Evolutionary conservation across 2,329 filamentous ascomycete species (phyloP).

Genomic region (Penicillium sclerotigenum): DNA sequence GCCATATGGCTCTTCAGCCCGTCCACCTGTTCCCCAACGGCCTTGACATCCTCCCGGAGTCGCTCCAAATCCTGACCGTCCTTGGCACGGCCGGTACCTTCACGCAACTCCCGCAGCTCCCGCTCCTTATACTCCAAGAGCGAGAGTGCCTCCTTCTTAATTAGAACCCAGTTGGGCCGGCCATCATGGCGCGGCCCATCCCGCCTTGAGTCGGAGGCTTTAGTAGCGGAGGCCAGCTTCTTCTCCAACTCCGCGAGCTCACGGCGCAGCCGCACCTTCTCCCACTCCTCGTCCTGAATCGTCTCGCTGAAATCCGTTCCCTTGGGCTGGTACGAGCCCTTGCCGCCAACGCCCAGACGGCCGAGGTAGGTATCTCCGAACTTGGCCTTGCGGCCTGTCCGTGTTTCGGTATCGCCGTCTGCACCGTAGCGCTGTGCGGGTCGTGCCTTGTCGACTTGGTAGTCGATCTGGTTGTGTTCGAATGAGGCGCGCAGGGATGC

Average conservation of each 20-base stretch:
- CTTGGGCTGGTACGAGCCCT: constrained; percentile 72
- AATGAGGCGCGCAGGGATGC: constrained; percentile 88
- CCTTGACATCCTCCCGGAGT: constrained; percentile 79
- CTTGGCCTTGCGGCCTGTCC: constrained; percentile 87
- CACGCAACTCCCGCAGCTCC: constrained; percentile 70
- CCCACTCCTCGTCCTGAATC: constrained; percentile 89
- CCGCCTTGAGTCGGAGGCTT: constrained; percentile 62
- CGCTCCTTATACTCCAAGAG: constrained; percentile 89
- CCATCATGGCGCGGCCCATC: constrained; percentile 58
- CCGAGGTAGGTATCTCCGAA: constrained; percentile 97
- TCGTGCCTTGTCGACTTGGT: constrained; percentile 77
- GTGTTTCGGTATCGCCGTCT: constrained; percentile 73
- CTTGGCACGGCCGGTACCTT: constrained; percentile 53
- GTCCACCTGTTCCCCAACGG: constrained; percentile 91
- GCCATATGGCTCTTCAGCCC: constrained; percentile 79
- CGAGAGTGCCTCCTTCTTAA: constrained; percentile 92
- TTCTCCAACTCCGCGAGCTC: constrained; percentile 85
- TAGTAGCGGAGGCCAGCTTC: constrained; percentile 80
- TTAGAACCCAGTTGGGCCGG: constrained; percentile 79
- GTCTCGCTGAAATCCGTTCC: constrained; percentile 88
- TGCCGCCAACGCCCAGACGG: constrained; percentile 72
- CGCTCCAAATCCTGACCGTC: constrained; percentile 71
- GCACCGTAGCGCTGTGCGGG: constrained; percentile 74
- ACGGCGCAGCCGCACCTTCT: constrained; percentile 91
- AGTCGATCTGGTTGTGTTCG: constrained; percentile 94